phyloP scores from a whole-genome alignment of 148 eudicot species.

The Fagopyrum esculentum region DNA sequence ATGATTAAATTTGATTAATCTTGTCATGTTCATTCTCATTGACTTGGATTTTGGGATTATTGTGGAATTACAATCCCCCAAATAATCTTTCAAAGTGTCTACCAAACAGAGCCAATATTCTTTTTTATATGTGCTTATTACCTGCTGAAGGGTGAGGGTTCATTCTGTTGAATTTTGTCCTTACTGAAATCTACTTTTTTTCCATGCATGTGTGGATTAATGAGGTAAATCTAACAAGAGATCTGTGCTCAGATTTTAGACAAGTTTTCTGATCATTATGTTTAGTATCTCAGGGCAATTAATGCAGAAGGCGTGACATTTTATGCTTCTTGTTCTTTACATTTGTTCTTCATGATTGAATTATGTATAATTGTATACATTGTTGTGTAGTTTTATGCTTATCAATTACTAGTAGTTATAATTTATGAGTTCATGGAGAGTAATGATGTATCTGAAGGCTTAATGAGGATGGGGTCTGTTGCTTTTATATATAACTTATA shows the following conservation, averaged over 20 bases:
- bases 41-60: too few species aligned
- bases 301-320: background rate
- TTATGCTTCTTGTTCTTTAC: background rate
- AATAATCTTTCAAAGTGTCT: too few species aligned
- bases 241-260: background rate
- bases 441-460: background rate
- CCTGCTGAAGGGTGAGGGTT: slow-evolving; percentile 49
- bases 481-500: background rate
- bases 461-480: background rate
- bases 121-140: background rate
- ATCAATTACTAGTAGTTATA: background rate
- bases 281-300: background rate
- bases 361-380: background rate
- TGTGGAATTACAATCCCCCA: too few species aligned
- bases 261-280: background rate
- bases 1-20: too few species aligned
- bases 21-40: too few species aligned
- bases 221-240: background rate
- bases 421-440: too few species aligned
- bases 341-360: background rate
- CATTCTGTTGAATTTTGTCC: slow-evolving; percentile 47
- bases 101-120: too few species aligned
- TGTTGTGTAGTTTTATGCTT: background rate
- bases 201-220: background rate
- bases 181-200: background rate